Evolutionary conservation across 2,329 filamentous ascomycete species (phyloP).

Genomic region (Pestalotiopsis sp.): DNA sequence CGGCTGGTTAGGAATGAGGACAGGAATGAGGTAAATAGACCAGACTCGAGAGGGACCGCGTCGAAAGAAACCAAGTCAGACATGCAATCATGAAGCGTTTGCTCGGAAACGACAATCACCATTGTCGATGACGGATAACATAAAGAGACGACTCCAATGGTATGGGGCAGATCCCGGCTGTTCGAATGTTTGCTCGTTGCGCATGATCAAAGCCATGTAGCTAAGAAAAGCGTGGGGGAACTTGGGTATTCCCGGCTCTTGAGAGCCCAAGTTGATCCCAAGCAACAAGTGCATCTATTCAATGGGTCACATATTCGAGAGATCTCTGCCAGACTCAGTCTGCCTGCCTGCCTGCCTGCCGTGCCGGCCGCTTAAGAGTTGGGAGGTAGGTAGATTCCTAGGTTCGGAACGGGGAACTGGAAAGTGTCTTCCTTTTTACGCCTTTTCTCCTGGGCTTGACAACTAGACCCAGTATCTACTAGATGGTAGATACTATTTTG

Average conservation of each 20-base stretch:
- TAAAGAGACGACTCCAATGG: not conserved
- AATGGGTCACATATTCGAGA: too few species aligned
- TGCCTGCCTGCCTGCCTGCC: not conserved
- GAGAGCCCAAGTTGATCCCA: not conserved
- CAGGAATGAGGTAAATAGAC: not conserved
- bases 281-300: too few species aligned
- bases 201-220: not conserved
- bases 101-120: not conserved
- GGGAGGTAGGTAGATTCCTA: not conserved
- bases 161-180: not conserved
- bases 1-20: not conserved
- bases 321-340: too few species aligned
- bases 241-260: not conserved
- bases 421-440: not conserved
- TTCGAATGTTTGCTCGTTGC: not conserved
- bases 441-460: not conserved
- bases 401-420: not conserved
- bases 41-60: not conserved
- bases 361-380: not conserved
- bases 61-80: not conserved
- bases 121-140: not conserved
- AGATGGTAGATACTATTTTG: not conserved
- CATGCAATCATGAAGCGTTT: not conserved
- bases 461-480: not conserved
- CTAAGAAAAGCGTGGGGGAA: not conserved